phyloP scores from a whole-genome alignment of 768 basidiomycete genomes.

The Neoboletus brunneissimus region DNA sequence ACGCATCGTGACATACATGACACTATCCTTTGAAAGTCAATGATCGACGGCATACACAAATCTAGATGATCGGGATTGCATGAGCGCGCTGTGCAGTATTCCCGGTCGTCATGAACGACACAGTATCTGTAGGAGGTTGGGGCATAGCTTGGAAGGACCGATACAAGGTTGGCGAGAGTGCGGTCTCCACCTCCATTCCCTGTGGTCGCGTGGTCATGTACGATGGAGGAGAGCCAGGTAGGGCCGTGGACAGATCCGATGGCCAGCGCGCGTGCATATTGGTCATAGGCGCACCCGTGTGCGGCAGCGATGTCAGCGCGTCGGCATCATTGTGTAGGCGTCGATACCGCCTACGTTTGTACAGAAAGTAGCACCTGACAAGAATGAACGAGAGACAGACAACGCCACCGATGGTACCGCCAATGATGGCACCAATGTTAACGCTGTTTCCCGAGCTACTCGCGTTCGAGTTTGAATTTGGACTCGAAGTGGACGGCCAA shows the following conservation, averaged over 20 bases:
- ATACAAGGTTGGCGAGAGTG: background rate
- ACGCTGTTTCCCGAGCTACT: background rate
- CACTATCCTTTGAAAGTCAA: background rate
- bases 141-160: background rate
- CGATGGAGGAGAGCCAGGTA: background rate
- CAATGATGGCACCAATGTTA: background rate
- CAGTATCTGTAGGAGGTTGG: background rate
- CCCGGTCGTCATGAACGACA: slow-evolving; percentile 10
- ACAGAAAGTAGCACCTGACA: background rate
- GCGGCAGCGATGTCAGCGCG: background rate
- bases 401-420: background rate
- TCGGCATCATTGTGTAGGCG: background rate
- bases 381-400: background rate
- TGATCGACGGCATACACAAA: background rate
- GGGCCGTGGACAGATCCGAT: too few species aligned
- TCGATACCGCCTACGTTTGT: background rate
- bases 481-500: background rate
- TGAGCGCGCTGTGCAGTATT: slow-evolving; percentile 4
- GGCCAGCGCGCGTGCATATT: too few species aligned
- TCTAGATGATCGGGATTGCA: slow-evolving; percentile 22
- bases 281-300: background rate
- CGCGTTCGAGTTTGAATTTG: background rate
- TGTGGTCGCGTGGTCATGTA: background rate
- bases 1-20: background rate
- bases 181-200: background rate